Conservation (phyloP, 192 early-diverging fungal genomes). For the Linnemannia zychae region DNA sequence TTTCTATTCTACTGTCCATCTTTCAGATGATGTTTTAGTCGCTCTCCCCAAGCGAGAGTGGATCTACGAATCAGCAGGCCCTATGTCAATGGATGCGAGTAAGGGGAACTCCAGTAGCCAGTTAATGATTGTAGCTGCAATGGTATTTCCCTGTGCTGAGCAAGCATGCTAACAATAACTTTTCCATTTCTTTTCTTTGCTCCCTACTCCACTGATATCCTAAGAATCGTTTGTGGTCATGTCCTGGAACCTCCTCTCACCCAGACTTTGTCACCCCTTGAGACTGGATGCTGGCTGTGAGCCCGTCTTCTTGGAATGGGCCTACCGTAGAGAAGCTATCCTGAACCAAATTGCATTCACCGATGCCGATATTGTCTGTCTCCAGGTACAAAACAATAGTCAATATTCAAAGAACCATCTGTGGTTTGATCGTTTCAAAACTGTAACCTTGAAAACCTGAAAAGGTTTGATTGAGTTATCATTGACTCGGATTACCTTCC, state of each 20-base stretch:
- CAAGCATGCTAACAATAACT: slow-evolving; percentile 5
- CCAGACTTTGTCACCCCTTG: slow-evolving; percentile 38
- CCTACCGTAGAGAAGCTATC: slow-evolving; percentile 44
- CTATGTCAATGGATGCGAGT: slow-evolving; percentile 53
- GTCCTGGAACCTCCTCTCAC: slow-evolving; percentile 55
- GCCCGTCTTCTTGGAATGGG: slow-evolving; percentile 44
- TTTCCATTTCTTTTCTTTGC: neutral
- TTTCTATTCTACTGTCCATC: neutral
- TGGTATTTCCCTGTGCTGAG: neutral
- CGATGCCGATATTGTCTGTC: slow-evolving; percentile 47
- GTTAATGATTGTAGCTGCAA: neutral
- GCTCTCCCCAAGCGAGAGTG: slow-evolving; percentile 48
- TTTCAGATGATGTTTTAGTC: slow-evolving; percentile 39
- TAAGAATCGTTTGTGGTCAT: slow-evolving; percentile 51
- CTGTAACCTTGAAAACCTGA: neutral
- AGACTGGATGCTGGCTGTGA: slow-evolving; percentile 41
- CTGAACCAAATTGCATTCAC: slow-evolving; percentile 52
- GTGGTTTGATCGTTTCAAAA: too few relatives aligned
- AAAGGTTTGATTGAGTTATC: neutral
- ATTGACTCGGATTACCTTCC: neutral
- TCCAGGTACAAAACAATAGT: slow-evolving; percentile 32
- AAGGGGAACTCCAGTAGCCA: neutral
- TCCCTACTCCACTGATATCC: neutral
- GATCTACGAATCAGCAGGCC: slow-evolving; percentile 41
- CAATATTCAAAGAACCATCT: neutral